Percentiles rank a stretch among this genome's conserved stretches.
Conservation (phyloP, 73 alveolate genomes). For the Tetrahymena thermophila region DNA sequence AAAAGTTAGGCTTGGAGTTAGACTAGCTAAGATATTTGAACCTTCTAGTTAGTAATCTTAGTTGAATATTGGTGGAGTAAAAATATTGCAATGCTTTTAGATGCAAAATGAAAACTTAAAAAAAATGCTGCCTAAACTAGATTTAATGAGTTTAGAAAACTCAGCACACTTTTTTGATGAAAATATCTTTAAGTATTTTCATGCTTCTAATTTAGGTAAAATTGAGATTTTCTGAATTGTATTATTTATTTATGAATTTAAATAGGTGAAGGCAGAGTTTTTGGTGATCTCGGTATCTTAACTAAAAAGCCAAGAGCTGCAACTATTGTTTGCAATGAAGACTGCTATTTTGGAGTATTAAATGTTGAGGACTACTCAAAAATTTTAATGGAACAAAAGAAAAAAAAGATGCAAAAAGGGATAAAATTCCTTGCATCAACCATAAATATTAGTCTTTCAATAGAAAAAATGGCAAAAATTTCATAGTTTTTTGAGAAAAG, state of each 20-base stretch:
- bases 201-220: neutral
- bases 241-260: neutral
- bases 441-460: neutral
- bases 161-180: neutral
- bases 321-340: neutral
- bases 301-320: neutral
- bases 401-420: neutral
- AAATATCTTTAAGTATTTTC: neutral
- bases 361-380: neutral
- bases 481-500: neutral
- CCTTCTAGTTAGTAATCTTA: neutral
- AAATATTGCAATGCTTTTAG: neutral
- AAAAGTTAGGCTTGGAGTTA: neutral
- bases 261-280: neutral
- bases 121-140: neutral
- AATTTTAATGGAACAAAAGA: neutral
- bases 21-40: neutral
- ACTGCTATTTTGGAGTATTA: neutral
- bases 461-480: neutral
- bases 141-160: neutral
- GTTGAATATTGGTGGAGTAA: neutral
- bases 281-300: neutral
- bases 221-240: neutral
- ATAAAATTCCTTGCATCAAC: neutral
- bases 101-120: neutral